Base-by-base conservation (phyloP, 345 rosid species). In the Brassica cretica region DNA sequence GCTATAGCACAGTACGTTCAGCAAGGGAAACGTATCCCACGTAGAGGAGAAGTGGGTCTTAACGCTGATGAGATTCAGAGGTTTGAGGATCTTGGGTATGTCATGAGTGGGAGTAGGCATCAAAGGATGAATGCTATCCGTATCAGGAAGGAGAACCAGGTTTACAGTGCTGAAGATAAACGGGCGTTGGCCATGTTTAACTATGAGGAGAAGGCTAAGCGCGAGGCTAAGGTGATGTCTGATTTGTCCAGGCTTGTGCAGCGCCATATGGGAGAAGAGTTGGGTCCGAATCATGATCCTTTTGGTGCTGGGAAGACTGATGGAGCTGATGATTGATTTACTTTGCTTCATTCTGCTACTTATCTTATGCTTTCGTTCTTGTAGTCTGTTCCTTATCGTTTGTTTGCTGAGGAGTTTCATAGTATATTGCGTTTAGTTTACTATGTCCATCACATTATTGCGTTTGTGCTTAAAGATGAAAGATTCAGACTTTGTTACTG, bases 31-130 rank as follows among this genome's bases (percentile, higher is more conserved):
- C 59, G 59, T 53, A 53, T 53, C 59, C 59, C 59, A 0, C 59
- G 97, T 70, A 90, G 99, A 91, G 99, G 99, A 74, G 99, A 96
- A 87, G 99, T 96, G 84, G 99, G 99, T 87, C 90, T 96, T 62
- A 90, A 93, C 18, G 98, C 98, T 1, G 99, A 96, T 14, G 98
- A 93, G 84, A 96, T 96, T 86, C 88, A 84, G 68, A 96, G 88
- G 82, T 93, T 90, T 73, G 99, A 95, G 88, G 12, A 37, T 80
- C 97, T 93, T 85, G 99, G 98, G 72, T 91, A 90, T 86, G 99
- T 95, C 78, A 95, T 93, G 99, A 95, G 99, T 87, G 99, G 98
- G 69, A 90, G 97, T 72, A 91, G 99, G 79, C 98, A 95, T 72
- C 96, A 90, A 80, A 91, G 98, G 83, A 95, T 93, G 97, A 91